Evolutionary conservation across 306 rosid genomes (phyloP).

Genomic region (Glycine latifolia): DNA sequence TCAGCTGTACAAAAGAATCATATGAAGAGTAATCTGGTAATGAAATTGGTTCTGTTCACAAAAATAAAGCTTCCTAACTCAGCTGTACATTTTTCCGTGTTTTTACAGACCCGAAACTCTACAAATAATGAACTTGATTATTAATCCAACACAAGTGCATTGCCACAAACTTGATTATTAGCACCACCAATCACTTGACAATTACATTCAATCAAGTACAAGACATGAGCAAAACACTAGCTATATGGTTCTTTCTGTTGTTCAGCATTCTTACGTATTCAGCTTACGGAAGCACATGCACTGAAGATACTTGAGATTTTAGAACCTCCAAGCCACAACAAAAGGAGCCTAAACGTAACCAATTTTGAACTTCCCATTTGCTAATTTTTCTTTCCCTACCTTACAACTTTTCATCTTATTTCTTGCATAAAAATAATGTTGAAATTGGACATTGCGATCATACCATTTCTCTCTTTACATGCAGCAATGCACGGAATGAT

Average conservation of each 20-base stretch:
- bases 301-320: neutral
- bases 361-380: neutral
- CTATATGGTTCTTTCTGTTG: slow-evolving; percentile 44
- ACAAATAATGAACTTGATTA: slow-evolving; percentile 31
- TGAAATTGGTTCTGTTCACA: neutral
- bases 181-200: neutral
- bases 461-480: slow-evolving; percentile 8
- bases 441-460: neutral
- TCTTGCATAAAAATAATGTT: slow-evolving; percentile 1
- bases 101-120: neutral
- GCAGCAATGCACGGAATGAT: slow-evolving; percentile 42
- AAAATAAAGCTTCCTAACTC: neutral
- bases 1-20: too few relatives aligned
- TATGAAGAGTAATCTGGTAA: too few relatives aligned
- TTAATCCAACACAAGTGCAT: slow-evolving; percentile 1
- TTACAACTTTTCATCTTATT: neutral
- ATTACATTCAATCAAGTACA: slow-evolving; percentile 13
- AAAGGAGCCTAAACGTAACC: slow-evolving; percentile 50
- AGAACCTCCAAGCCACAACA: slow-evolving; percentile 32
- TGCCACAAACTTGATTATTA: neutral
- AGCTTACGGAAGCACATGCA: slow-evolving; percentile 42
- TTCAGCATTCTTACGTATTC: slow-evolving; percentile 45
- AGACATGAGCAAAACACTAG: slow-evolving; percentile 30
- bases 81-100: neutral
- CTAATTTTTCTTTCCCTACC: neutral